Percentiles rank a stretch among this genome's conserved stretches.
phyloP scores from a whole-genome alignment of 768 basidiomycete species.

The Tricholoma sp. region DNA sequence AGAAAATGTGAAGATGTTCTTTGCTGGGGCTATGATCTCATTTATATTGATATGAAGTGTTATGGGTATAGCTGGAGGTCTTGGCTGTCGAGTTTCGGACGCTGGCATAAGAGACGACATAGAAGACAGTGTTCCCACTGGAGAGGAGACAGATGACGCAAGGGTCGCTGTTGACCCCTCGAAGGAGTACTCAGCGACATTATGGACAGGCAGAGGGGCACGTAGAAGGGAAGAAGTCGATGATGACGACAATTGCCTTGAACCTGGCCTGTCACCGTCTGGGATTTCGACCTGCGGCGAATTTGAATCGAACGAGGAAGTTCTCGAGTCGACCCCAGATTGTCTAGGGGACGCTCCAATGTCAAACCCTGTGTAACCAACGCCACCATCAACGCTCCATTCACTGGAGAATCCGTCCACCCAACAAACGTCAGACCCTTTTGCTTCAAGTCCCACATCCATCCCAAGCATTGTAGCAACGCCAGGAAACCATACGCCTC shows the following conservation, averaged over 20 bases:
- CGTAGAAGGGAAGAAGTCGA: constrained; percentile 67
- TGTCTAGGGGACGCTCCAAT: constrained; percentile 36
- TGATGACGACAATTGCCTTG: constrained; percentile 36
- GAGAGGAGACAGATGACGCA: constrained; percentile 29
- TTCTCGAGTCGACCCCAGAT: constrained; percentile 30
- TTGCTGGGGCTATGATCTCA: constrained; percentile 60
- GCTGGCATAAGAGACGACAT: constrained; percentile 47
- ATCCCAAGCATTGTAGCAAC: constrained; percentile 78
- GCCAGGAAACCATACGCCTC: constrained; percentile 77
- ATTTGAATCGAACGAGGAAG: constrained; percentile 46
- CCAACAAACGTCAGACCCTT: constrained; percentile 69
- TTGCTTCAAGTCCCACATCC: constrained; percentile 66
- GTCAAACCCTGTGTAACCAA: constrained; percentile 71
- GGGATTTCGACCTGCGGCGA: constrained; percentile 17
- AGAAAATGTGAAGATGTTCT: constrained; percentile 60
- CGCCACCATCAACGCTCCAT: constrained; percentile 62
- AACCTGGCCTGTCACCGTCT: constrained; percentile 14
- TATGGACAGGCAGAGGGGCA: constrained; percentile 64
- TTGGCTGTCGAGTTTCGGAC: constrained; percentile 19
- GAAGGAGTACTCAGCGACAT: constrained; percentile 70
- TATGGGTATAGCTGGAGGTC: constrained; percentile 55
- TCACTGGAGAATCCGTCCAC: constrained; percentile 39
- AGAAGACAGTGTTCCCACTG: constrained; percentile 36
- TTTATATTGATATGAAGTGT: constrained; percentile 80
- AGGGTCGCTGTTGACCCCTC: constrained; percentile 44